Evolutionary conservation across 495 filamentous ascomycete species (phyloP).

Genomic region (Neurospora tetraspora): DNA sequence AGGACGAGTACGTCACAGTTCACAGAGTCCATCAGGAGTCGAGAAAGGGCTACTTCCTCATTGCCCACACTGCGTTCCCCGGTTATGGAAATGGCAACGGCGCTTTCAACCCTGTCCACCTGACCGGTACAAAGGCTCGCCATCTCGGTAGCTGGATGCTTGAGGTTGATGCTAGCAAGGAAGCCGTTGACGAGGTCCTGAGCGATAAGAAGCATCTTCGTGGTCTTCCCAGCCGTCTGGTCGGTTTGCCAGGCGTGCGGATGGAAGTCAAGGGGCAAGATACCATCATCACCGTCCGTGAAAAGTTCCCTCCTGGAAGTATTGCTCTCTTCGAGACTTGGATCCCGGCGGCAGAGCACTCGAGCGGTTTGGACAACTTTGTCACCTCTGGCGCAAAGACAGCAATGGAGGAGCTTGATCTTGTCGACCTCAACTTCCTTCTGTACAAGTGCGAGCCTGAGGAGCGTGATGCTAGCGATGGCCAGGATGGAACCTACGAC

Average conservation of each 20-base stretch:
- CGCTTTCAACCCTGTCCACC: constrained; percentile 60
- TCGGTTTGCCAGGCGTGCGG: constrained; percentile 57
- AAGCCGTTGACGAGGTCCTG: constrained; percentile 51
- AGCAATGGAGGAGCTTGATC: constrained; percentile 60
- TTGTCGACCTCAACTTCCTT: constrained; percentile 84
- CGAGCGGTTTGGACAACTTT: constrained; percentile 68
- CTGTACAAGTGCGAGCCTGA: constrained; percentile 90
- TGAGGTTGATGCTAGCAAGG: constrained; percentile 63
- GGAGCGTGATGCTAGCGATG: constrained; percentile 70
- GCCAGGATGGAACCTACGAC: constrained; percentile 75
- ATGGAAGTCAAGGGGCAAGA: constrained; percentile 58
- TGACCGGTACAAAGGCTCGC: constrained; percentile 65
- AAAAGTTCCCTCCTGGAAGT: constrained; percentile 79
- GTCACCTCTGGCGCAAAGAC: constrained; percentile 72
- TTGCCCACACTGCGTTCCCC: constrained; percentile 90
- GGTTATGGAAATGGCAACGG: constrained; percentile 75
- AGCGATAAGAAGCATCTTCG: constrained; percentile 59
- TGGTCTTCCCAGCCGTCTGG: constrained; percentile 72
- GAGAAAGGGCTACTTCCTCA: constrained; percentile 84
- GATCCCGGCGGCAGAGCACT: constrained; percentile 76
- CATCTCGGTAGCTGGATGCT: constrained; percentile 82
- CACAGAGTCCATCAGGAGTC: constrained; percentile 88
- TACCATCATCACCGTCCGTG: constrained; percentile 71
- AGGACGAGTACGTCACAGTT: constrained; percentile 90
- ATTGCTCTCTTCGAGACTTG: constrained; percentile 94